Evolutionary conservation across 2,329 filamentous ascomycete genomes (phyloP), one percentile per base, ranked within the genome.

Genomic region (Eutypa lata): DNA sequence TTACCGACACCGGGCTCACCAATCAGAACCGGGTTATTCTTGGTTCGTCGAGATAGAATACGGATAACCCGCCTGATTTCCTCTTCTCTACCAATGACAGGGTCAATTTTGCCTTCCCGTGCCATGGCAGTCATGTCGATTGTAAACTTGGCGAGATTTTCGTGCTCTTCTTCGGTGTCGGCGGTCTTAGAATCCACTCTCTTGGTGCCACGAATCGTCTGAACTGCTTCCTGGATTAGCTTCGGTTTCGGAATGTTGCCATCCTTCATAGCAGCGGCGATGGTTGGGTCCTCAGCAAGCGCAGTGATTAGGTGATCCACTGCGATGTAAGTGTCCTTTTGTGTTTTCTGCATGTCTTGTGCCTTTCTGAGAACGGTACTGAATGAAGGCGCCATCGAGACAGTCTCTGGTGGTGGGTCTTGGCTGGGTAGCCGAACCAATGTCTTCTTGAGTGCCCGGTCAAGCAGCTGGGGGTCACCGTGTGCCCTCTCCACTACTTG

Each of bases 1-100:
- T 99, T 99, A 68, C 94, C 94, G 22, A 97, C 94, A 86, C 94
- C 94, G 35, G 94, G 93, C 69, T 97, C 92, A 76, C 94, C 94
- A 60, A 99, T 97, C 60, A 99, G 83, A 47, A 97, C 93, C 2
- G 94, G 94, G 73, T 99, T 99, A 80, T 99, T 97, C 82, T 97
- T 97, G 57, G 93, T 97, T 68, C 93, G 84, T 69, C 94, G 83
- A 35, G 91, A 96, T 57, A 97, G 77, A 59, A 97, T 97, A 53
- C 93, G 87, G 61, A 97, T 85, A 22, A 96, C 92, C 65, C 93
- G 82, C 65, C 93, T 82, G 64, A 97, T 97, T 71, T 97, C 94
- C 68, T 97, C 93, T 70, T 97, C 93, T 73, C 93, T 84, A 42
- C 93, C 93, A 73, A 97, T 97, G 70, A 97, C 93, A 2, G 93